phyloP scores from a whole-genome alignment of 1,139 yeast genomes.

The Wickerhamomyces sp. region DNA sequence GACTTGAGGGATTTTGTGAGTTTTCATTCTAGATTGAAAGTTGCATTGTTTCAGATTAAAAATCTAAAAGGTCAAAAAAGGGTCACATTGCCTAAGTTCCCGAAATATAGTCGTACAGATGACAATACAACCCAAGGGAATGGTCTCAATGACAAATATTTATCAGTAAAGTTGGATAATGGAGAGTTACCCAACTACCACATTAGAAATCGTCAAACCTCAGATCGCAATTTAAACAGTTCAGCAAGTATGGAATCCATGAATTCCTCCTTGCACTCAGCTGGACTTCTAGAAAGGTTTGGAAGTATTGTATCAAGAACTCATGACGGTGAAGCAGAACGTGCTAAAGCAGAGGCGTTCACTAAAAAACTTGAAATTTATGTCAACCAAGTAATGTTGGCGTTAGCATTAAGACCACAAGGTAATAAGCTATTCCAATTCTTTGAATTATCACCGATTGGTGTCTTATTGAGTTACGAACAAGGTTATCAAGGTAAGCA shows the following conservation, averaged over 20 bases:
- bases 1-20: constrained; percentile 66
- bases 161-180: constrained; percentile 20
- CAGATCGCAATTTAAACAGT: background rate
- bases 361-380: constrained; percentile 50
- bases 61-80: constrained; percentile 27
- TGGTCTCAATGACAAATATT: constrained; percentile 18
- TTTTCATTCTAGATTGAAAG: constrained; percentile 64
- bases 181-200: background rate
- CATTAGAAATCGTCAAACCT: background rate
- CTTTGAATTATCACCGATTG: constrained; percentile 85
- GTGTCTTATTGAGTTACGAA: constrained; percentile 79
- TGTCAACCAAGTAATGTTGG: constrained; percentile 53
- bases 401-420: constrained; percentile 69
- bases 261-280: constrained; percentile 3
- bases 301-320: constrained; percentile 15
- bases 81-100: constrained; percentile 40
- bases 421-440: constrained; percentile 80
- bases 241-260: constrained; percentile 2
- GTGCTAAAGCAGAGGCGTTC: constrained; percentile 11
- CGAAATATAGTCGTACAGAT: constrained; percentile 28
- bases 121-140: constrained; percentile 12
- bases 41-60: constrained; percentile 39
- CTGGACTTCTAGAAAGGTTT: constrained; percentile 7
- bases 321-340: constrained; percentile 6
- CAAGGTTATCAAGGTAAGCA: constrained; percentile 83